These are phyloP conservation scores for Porogramme epimiltina DNA, from an alignment of 1,284 basidiomycete genomes.

Conservation along the genomic window DNA sequence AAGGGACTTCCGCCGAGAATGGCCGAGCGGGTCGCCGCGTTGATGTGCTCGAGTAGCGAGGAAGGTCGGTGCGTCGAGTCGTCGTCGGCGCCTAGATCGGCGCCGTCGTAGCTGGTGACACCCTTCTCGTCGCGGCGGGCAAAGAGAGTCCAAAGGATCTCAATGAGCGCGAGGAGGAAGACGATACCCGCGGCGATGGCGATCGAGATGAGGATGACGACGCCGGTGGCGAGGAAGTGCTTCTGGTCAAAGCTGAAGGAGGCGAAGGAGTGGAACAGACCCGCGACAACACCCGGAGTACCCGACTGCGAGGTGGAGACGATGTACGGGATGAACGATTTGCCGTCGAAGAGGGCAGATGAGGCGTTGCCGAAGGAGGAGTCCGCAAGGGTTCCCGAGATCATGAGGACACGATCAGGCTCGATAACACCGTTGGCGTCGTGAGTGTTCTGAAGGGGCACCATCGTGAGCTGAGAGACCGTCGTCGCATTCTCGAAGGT, in stretches of 20 bases:
- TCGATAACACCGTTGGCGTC: slow-evolving; percentile 73
- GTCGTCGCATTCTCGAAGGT: slow-evolving; percentile 55
- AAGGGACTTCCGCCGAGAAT: slow-evolving; percentile 67
- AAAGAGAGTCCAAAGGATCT: slow-evolving; percentile 88
- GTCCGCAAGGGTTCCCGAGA: slow-evolving; percentile 81
- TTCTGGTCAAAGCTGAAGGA: slow-evolving; percentile 74
- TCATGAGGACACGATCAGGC: slow-evolving; percentile 86
- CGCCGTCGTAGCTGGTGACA: slow-evolving; percentile 56
- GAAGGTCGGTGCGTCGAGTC: slow-evolving; percentile 77
- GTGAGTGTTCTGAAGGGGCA: slow-evolving; percentile 83
- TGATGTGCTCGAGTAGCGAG: slow-evolving; percentile 83
- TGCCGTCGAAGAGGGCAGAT: slow-evolving; percentile 87
- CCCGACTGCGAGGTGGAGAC: slow-evolving; percentile 71
- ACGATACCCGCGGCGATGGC: slow-evolving; percentile 95
- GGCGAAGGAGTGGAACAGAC: slow-evolving; percentile 81
- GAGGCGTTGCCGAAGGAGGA: slow-evolving; percentile 78
- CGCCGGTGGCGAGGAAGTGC: slow-evolving; percentile 84
- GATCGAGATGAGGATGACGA: slow-evolving; percentile 96
- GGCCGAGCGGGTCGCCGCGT: slow-evolving; percentile 80
- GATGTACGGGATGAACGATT: slow-evolving; percentile 83
- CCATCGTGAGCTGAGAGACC: slow-evolving; percentile 86
- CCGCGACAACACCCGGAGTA: slow-evolving; percentile 70
- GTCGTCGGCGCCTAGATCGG: slow-evolving; percentile 72
- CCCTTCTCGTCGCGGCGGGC: slow-evolving; percentile 71
- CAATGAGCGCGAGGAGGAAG: slow-evolving; percentile 86